Conservation (phyloP, 805 yeast species). For the Zygosaccharomyces gambellarensis region DNA sequence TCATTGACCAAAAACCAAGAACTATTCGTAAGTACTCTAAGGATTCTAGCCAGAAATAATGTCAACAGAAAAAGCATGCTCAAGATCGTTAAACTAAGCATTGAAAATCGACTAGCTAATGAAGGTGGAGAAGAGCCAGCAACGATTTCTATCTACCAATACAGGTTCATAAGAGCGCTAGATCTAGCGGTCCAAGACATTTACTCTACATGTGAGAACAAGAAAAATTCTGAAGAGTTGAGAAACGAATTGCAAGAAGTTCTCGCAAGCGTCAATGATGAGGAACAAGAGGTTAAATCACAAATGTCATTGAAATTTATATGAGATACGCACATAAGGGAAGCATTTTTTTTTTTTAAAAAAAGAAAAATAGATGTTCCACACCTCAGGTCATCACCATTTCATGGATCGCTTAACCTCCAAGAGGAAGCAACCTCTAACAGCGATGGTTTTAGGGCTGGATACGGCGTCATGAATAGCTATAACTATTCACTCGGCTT, state of each 20-base stretch:
- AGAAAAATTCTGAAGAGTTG: slow-evolving; percentile 5
- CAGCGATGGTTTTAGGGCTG: slow-evolving; percentile 98
- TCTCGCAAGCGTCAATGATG: slow-evolving; percentile 16
- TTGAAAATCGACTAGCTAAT: slow-evolving; percentile 21
- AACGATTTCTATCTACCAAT: slow-evolving; percentile 20
- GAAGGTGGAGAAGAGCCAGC: slow-evolving; percentile 7
- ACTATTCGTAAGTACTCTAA: slow-evolving; percentile 20
- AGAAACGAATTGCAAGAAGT: slow-evolving; percentile 15
- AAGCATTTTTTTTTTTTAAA: no score
- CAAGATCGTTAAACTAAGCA: slow-evolving; percentile 25
- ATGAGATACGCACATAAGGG: slow-evolving; percentile 3
- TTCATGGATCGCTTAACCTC: slow-evolving; percentile 78
- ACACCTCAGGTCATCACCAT: slow-evolving; percentile 92
- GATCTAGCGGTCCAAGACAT: slow-evolving; percentile 25
- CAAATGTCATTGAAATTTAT: slow-evolving; percentile 28
- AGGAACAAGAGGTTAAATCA: slow-evolving; percentile 27
- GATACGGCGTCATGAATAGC: slow-evolving; percentile 14
- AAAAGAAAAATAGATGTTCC: slow-evolving; percentile 46
- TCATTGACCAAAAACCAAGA: slow-evolving; percentile 19
- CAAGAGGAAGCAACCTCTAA: slow-evolving; percentile 73
- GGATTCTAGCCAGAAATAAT: slow-evolving; percentile 15
- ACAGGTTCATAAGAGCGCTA: slow-evolving; percentile 28
- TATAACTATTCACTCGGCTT: background rate
- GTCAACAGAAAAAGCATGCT: slow-evolving; percentile 15
- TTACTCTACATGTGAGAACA: slow-evolving; percentile 13